phyloP scores from a whole-genome alignment of 441 rosid genomes.

The Biscutella laevigata region DNA sequence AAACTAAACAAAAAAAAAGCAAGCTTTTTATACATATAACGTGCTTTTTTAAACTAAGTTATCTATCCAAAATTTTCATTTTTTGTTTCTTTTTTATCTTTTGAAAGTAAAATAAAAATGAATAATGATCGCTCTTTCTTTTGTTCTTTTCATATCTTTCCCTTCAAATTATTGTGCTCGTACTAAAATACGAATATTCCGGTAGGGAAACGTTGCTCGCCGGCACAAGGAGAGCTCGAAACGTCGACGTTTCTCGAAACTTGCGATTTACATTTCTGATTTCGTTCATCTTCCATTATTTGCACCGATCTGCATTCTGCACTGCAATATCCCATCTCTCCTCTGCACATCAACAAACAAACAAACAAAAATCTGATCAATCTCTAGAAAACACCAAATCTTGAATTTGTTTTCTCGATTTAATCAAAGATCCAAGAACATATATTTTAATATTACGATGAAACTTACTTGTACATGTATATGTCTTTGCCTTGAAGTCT shows the following conservation, averaged over 20 bases:
- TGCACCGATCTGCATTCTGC: constrained; percentile 50
- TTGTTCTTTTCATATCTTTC: no score
- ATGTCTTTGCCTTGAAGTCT: constrained; percentile 55
- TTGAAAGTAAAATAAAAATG: no score
- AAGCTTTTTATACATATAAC: no score
- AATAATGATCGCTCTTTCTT: no score
- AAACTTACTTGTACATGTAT: constrained; percentile 85
- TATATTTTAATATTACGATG: no score
- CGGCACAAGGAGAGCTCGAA: constrained; percentile 12
- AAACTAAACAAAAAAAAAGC: no score
- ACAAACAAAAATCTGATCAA: background rate
- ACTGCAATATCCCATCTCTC: constrained; percentile 72
- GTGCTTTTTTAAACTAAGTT: no score
- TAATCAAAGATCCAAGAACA: no score
- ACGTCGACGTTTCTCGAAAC: constrained; percentile 29
- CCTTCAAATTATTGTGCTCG: no score
- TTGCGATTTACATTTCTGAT: constrained; percentile 45
- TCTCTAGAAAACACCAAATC: background rate
- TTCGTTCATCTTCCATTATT: constrained; percentile 39
- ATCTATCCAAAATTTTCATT: no score
- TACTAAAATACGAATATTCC: no score
- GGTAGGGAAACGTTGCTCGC: constrained; percentile 8
- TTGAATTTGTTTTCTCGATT: background rate
- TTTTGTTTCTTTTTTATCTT: no score
- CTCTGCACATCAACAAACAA: constrained; percentile 31